These are phyloP conservation scores for Colletotrichum cordylinicola DNA, from an alignment of 2,329 filamentous ascomycete genomes.

Conservation along the genomic window DNA sequence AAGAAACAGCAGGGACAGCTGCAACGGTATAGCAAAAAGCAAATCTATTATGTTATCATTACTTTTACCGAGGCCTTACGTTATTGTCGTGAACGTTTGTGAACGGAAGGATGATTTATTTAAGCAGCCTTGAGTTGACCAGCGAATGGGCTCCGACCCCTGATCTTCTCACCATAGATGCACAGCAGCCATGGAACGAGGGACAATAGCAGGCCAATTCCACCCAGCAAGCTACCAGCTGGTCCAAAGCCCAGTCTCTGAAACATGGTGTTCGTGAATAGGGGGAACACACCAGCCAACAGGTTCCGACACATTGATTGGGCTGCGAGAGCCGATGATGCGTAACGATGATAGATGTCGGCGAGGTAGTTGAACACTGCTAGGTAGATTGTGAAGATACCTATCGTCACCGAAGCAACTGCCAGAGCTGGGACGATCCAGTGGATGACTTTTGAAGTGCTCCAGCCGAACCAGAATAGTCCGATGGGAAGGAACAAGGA, in stretches of 20 bases:
- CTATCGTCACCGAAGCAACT: conserved; percentile 67
- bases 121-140: neutral
- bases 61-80: neutral
- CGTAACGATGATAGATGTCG: conserved; percentile 71
- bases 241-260: conserved; percentile 61
- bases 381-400: conserved; percentile 73
- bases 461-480: conserved; percentile 76
- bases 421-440: conserved; percentile 71
- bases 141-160: conserved; percentile 68
- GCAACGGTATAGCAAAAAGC: neutral
- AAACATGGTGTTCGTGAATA: conserved; percentile 57
- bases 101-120: neutral
- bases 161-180: conserved; percentile 67
- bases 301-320: conserved; percentile 72
- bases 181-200: conserved; percentile 71
- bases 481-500: conserved; percentile 68
- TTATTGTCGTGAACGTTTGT: neutral
- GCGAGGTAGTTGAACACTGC: conserved; percentile 74
- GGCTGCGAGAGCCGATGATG: conserved; percentile 69
- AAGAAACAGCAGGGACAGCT: neutral
- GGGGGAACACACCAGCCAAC: conserved; percentile 67
- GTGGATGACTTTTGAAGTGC: conserved; percentile 52
- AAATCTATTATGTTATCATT: neutral
- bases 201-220: conserved; percentile 54
- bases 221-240: conserved; percentile 69